A percentile compares a stretch with the other conserved stretches of the same genome.
phyloP scores from a whole-genome alignment of 2,329 filamentous ascomycete genomes.

The Exophiala aquamarina region DNA sequence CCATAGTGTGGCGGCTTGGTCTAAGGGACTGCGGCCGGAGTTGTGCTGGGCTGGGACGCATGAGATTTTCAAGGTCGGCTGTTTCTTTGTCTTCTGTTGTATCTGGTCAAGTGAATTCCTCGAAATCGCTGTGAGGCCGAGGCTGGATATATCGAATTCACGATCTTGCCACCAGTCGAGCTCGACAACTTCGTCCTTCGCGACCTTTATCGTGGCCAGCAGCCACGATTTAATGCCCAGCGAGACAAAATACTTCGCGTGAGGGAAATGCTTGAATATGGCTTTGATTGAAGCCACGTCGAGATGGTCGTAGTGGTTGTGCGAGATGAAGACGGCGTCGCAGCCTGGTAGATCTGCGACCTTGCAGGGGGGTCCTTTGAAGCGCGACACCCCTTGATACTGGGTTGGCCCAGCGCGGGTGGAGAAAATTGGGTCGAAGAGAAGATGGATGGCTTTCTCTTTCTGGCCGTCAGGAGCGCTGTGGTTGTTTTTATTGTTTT shows the following conservation, averaged over 20 bases:
- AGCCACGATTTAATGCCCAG: conserved; percentile 33
- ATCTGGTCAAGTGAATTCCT: too few species aligned
- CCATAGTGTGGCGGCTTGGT: conserved; percentile 46
- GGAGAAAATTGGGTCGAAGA: conserved; percentile 21
- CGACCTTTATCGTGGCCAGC: conserved; percentile 33
- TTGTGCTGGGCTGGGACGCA: conserved; percentile 41
- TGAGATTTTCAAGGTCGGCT: conserved; percentile 11
- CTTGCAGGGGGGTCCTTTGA: conserved; percentile 16
- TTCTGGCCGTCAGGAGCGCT: conserved; percentile 1
- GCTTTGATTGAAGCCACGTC: conserved; percentile 46
- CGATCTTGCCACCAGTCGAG: conserved; percentile 50
- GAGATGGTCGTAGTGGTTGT: conserved; percentile 59
- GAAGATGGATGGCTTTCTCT: conserved; percentile 9
- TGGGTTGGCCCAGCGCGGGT: conserved; percentile 14
- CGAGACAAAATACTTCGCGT: conserved; percentile 45
- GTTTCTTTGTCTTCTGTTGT: conserved; percentile 21
- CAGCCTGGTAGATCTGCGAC: conserved; percentile 17
- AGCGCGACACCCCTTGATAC: conserved; percentile 12
- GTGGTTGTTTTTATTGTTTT: neutral
- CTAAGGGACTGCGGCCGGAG: conserved; percentile 43
- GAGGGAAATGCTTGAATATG: conserved; percentile 36
- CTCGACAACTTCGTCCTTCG: conserved; percentile 43
- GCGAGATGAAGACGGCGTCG: conserved; percentile 53
- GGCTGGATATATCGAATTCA: conserved; percentile 24
- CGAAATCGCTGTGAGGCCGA: conserved; percentile 2